Evolutionary conservation across 768 basidiomycete species (phyloP).

Genomic region (Lyophyllum atratum): DNA sequence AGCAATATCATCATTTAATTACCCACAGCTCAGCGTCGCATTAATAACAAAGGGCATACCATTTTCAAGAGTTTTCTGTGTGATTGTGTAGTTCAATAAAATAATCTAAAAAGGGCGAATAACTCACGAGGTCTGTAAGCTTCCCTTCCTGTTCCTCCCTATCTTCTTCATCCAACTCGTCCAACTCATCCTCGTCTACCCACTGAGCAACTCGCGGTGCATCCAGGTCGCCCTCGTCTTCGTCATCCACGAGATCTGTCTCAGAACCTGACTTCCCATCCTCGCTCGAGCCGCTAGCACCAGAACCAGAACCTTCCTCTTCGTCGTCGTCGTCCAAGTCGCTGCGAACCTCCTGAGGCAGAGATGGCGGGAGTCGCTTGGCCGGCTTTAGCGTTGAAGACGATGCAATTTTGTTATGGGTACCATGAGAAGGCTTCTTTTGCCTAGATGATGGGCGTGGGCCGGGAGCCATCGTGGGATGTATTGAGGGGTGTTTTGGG

Average conservation of each 20-base stretch:
- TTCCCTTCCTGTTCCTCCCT: constrained; percentile 25
- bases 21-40: neutral
- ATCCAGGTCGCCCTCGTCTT: constrained; percentile 45
- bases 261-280: constrained; percentile 24
- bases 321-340: constrained; percentile 4
- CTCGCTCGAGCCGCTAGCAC: constrained; percentile 16
- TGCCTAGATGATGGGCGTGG: constrained; percentile 35
- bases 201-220: constrained; percentile 63
- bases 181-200: constrained; percentile 51
- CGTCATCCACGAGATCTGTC: constrained; percentile 19
- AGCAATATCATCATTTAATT: neutral
- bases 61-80: constrained; percentile 9
- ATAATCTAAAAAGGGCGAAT: constrained; percentile 1
- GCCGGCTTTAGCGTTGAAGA: constrained; percentile 12
- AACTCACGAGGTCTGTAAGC: constrained; percentile 30
- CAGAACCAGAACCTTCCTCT: constrained; percentile 3
- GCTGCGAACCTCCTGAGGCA: neutral
- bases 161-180: constrained; percentile 37
- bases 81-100: neutral
- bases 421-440: constrained; percentile 1
- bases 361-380: constrained; percentile 10
- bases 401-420: neutral
- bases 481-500: neutral
- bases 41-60: neutral
- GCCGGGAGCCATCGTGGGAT: constrained; percentile 39